Conservation (phyloP, 176 grass and related monocot species). For the Cenchrus purpureus region DNA sequence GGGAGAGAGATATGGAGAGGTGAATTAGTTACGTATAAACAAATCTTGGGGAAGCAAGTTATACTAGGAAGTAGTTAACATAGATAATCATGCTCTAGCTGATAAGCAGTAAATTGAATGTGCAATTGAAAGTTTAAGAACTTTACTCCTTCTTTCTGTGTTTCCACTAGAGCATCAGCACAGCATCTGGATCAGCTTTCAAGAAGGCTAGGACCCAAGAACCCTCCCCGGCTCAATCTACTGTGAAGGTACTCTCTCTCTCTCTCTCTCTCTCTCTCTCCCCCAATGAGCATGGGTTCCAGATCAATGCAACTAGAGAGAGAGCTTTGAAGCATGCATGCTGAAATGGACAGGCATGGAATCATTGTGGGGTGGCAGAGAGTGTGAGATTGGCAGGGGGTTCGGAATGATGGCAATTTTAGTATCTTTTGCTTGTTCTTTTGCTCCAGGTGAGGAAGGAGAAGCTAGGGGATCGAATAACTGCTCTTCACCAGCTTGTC, state of each 20-base stretch:
- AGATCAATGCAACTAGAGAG: background rate
- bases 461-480: constrained; percentile 98
- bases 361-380: constrained; percentile 53
- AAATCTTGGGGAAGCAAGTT: background rate
- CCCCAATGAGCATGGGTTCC: too few species aligned
- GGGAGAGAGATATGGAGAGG: background rate
- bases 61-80: constrained; percentile 14
- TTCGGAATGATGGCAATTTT: constrained; percentile 50
- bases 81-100: background rate
- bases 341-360: constrained; percentile 53
- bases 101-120: constrained; percentile 1
- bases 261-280: constrained; percentile 48
- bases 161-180: constrained; percentile 62
- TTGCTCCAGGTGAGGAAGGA: constrained; percentile 95
- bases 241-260: constrained; percentile 73
- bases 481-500: constrained; percentile 96
- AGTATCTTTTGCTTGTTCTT: constrained; percentile 50
- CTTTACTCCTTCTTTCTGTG: constrained; percentile 47
- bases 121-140: constrained; percentile 32
- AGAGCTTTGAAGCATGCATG: constrained; percentile 50
- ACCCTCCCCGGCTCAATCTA: constrained; percentile 65
- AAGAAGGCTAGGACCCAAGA: constrained; percentile 96
- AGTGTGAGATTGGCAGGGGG: constrained; percentile 46
- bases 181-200: constrained; percentile 76
- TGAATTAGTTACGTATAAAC: background rate